phyloP scores from a whole-genome alignment of 805 yeast genomes.

The Maudiozyma bulderi region DNA sequence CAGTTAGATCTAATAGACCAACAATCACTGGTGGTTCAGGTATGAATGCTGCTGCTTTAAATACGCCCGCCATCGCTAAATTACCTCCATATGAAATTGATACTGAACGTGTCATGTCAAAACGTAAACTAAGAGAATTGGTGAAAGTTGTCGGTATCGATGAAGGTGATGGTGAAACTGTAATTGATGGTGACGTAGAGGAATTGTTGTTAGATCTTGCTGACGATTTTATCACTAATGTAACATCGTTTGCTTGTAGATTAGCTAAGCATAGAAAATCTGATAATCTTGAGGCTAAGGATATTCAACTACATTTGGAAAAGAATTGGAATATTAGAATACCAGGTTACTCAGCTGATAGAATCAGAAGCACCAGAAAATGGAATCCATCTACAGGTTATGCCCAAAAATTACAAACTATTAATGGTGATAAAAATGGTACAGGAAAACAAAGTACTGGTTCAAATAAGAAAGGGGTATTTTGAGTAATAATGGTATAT shows the following conservation, averaged over 20 bases:
- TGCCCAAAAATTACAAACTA: constrained; percentile 52
- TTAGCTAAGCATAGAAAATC: constrained; percentile 90
- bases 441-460: background rate
- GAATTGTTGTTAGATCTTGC: constrained; percentile 85
- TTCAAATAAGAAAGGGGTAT: background rate
- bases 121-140: constrained; percentile 80
- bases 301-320: constrained; percentile 84
- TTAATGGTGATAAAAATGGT: constrained; percentile 20
- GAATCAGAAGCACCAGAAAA: constrained; percentile 66
- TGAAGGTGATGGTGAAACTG: constrained; percentile 85
- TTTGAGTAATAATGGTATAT: no score
- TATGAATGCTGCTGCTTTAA: constrained; percentile 54
- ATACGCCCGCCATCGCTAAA: constrained; percentile 64
- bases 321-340: constrained; percentile 90
- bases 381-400: constrained; percentile 58
- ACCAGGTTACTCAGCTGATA: constrained; percentile 91
- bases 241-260: constrained; percentile 87
- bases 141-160: constrained; percentile 74
- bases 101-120: constrained; percentile 75
- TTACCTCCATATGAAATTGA: constrained; percentile 78
- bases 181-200: constrained; percentile 92
- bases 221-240: constrained; percentile 87
- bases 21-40: constrained; percentile 80
- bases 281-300: constrained; percentile 78
- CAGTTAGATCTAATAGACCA: constrained; percentile 65